Conservation (phyloP, 805 yeast genomes). For the Suhomyces xylopsoci region DNA sequence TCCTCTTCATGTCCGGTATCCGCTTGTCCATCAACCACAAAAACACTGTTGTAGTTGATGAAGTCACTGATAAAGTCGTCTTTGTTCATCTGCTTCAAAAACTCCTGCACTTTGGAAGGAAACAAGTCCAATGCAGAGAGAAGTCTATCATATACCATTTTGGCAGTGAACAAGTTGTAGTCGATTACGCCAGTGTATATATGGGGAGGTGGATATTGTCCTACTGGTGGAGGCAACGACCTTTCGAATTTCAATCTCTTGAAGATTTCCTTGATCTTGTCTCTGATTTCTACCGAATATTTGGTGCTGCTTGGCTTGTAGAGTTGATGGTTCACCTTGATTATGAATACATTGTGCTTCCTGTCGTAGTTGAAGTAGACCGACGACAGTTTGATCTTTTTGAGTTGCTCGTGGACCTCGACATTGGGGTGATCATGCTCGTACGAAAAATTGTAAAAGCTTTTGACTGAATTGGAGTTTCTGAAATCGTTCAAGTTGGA, state of each 20-base stretch:
- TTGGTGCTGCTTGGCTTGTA: constrained; percentile 11
- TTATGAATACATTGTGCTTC: constrained; percentile 19
- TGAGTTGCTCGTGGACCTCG: constrained; percentile 3
- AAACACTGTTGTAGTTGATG: constrained; percentile 21
- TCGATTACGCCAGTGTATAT: constrained; percentile 7
- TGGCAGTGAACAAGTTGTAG: constrained; percentile 19
- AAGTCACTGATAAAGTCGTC: constrained; percentile 30
- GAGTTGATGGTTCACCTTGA: constrained; percentile 21
- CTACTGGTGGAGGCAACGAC: constrained; percentile 6
- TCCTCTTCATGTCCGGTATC: constrained; percentile 5
- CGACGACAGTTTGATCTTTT: constrained; percentile 13
- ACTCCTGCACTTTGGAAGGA: constrained; percentile 17
- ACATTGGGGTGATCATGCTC: background rate
- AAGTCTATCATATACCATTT: constrained; percentile 24
- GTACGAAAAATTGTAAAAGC: constrained; percentile 15
- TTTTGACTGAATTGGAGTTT: constrained; percentile 21
- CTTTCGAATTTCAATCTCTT: constrained; percentile 15
- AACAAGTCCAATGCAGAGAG: constrained; percentile 12
- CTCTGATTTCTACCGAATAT: constrained; percentile 14
- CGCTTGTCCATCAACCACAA: constrained; percentile 9
- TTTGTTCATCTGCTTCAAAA: constrained; percentile 16
- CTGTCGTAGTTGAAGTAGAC: constrained; percentile 20
- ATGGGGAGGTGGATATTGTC: constrained; percentile 3
- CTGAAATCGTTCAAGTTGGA: constrained; percentile 28
- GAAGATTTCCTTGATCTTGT: constrained; percentile 14